Evolutionary conservation across 2,329 filamentous ascomycete species (phyloP).

Genomic region (Onygenales sp.): DNA sequence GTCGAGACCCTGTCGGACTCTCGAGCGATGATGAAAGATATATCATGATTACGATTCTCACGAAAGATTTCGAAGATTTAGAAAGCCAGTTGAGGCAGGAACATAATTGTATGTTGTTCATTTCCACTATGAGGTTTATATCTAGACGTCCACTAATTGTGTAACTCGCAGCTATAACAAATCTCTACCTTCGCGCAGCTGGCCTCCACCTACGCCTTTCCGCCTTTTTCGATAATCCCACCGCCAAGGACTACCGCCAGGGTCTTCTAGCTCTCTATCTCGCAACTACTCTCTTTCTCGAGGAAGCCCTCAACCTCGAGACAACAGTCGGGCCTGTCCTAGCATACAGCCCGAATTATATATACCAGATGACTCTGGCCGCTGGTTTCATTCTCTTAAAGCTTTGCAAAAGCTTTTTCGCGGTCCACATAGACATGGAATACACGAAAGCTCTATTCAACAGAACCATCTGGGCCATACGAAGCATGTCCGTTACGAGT

Average conservation of each 20-base stretch:
- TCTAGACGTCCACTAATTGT: background rate
- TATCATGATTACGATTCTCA: conserved; percentile 36
- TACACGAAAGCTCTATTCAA: conserved; percentile 50
- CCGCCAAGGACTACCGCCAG: conserved; percentile 36
- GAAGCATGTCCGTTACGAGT: conserved; percentile 50
- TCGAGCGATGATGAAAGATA: conserved; percentile 35
- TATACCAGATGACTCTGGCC: conserved; percentile 59
- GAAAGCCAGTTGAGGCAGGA: conserved; percentile 41
- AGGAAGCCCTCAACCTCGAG: conserved; percentile 36
- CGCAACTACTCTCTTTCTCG: conserved; percentile 38
- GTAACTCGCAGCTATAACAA: conserved; percentile 31
- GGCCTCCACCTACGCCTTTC: conserved; percentile 40
- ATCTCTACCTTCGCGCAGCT: conserved; percentile 37
- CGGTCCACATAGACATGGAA: conserved; percentile 45
- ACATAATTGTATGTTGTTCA: conserved; percentile 27
- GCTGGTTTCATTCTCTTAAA: conserved; percentile 56
- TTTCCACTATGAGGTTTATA: background rate
- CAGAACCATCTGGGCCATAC: conserved; percentile 48
- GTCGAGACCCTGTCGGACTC: conserved; percentile 44
- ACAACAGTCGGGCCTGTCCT: conserved; percentile 38
- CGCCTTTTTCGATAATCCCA: conserved; percentile 41
- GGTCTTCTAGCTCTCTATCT: conserved; percentile 37
- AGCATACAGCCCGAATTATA: conserved; percentile 49
- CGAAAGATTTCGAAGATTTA: conserved; percentile 39
- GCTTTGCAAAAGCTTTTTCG: conserved; percentile 56